Percentiles rank a stretch among this genome's conserved stretches.
These are phyloP conservation scores for Massariosphaeria phaeospora DNA, from an alignment of 495 filamentous ascomycete genomes.

Conservation along the genomic window DNA sequence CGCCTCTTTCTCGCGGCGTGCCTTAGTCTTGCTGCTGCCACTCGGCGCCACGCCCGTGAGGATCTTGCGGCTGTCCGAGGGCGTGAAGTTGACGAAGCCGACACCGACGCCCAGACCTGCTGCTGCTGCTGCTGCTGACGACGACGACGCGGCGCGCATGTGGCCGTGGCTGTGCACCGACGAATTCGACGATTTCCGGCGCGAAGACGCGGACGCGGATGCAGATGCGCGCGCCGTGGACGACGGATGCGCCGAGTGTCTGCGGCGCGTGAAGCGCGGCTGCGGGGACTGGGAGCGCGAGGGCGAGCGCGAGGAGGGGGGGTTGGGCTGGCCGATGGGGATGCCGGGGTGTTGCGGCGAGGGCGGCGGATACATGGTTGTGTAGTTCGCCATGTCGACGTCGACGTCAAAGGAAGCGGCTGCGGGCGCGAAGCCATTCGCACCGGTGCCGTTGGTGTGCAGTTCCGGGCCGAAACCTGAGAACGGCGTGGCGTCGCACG, in stretches of 20 bases:
- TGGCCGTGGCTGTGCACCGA: constrained; percentile 1
- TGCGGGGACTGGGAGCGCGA: constrained; percentile 18
- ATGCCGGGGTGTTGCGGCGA: not conserved
- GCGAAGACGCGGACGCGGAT: not conserved
- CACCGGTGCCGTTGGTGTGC: not conserved
- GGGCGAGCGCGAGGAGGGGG: constrained; percentile 4
- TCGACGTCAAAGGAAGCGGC: constrained; percentile 12
- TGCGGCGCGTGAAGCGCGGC: constrained; percentile 9
- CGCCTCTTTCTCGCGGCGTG: constrained; percentile 79
- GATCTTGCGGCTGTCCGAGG: constrained; percentile 70
- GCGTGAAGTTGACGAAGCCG: constrained; percentile 91
- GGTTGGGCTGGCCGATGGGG: not conserved
- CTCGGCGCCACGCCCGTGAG: constrained; percentile 87
- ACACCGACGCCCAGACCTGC: constrained; percentile 28
- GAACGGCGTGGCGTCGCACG: constrained; percentile 19
- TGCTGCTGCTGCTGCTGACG: not conserved
- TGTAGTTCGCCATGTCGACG: not conserved
- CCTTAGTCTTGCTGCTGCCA: constrained; percentile 90
- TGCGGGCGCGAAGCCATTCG: not conserved
- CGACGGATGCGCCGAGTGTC: not conserved
- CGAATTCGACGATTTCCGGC: constrained; percentile 18
- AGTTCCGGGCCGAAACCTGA: not conserved
- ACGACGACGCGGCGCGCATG: not conserved
- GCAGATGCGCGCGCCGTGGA: not conserved
- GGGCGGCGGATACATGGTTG: not conserved